phyloP scores from a whole-genome alignment of 2,329 filamentous ascomycete species.

The Phialocephala sp. region DNA sequence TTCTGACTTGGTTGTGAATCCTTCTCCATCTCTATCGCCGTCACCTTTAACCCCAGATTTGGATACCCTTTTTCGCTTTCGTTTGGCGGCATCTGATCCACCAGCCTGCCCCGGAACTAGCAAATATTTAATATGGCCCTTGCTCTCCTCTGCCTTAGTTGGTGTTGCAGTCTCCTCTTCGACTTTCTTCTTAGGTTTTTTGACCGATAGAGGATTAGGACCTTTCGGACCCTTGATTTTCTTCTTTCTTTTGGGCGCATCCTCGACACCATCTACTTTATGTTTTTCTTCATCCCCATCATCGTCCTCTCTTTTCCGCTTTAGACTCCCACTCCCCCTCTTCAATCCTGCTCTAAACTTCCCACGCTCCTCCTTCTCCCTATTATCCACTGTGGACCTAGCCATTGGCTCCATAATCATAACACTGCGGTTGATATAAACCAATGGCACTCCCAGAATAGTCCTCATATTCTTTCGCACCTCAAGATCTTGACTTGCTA shows the following conservation, averaged over 20 bases:
- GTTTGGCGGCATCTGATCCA: slow-evolving; percentile 41
- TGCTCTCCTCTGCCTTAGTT: slow-evolving; percentile 31
- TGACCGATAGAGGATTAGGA: slow-evolving; percentile 73
- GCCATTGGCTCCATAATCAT: slow-evolving; percentile 83
- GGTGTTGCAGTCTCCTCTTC: slow-evolving; percentile 29
- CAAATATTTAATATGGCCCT: slow-evolving; percentile 38
- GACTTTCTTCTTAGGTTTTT: slow-evolving; percentile 65
- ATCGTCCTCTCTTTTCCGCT: slow-evolving; percentile 45
- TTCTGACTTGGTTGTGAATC: slow-evolving; percentile 9
- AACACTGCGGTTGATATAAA: slow-evolving; percentile 80
- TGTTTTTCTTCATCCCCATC: slow-evolving; percentile 31
- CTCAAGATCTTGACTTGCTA: slow-evolving; percentile 73
- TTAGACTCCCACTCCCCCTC: slow-evolving; percentile 46
- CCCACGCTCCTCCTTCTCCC: slow-evolving; percentile 70
- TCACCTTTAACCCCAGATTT: slow-evolving; percentile 33
- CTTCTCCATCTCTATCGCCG: slow-evolving; percentile 13
- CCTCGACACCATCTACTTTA: slow-evolving; percentile 26
- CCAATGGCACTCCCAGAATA: slow-evolving; percentile 75
- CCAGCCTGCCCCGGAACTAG: slow-evolving; percentile 22
- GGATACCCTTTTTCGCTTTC: slow-evolving; percentile 47
- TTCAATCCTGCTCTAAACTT: slow-evolving; percentile 78
- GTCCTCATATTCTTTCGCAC: slow-evolving; percentile 67
- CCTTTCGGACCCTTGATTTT: slow-evolving; percentile 67
- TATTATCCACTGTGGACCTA: slow-evolving; percentile 64
- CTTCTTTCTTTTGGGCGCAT: slow-evolving; percentile 56